phyloP scores from a whole-genome alignment of 306 rosid species.

The Macrotyloma uniflorum region DNA sequence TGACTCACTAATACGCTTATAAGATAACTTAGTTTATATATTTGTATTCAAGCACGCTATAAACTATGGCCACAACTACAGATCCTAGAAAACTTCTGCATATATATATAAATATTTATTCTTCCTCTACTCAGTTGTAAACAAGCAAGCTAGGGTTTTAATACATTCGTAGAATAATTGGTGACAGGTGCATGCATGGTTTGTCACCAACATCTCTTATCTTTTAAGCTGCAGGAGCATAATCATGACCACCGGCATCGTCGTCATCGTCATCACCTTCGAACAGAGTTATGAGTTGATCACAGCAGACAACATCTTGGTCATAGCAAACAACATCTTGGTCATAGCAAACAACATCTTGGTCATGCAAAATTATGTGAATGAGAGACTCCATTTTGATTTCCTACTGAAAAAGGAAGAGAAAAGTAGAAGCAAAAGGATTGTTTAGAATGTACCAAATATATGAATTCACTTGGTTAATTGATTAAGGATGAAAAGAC shows the following conservation, averaged over 20 bases:
- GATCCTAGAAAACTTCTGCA: no score
- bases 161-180: neutral
- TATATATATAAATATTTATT: neutral
- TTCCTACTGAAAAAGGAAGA: neutral
- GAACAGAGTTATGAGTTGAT: neutral
- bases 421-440: neutral
- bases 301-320: no score
- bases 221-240: conserved; percentile 40
- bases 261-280: conserved; percentile 42
- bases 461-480: neutral
- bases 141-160: neutral
- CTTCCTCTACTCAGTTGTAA: neutral
- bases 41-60: neutral
- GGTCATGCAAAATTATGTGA: neutral
- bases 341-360: no score
- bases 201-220: neutral
- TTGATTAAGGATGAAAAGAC: neutral
- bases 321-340: no score
- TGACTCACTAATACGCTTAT: neutral
- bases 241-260: conserved; percentile 15
- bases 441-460: neutral
- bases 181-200: neutral
- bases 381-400: conserved; percentile 13
- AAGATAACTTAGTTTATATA: neutral
- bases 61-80: neutral